Evolutionary conservation across 768 basidiomycete species (phyloP), one percentile per base, ranked within the genome.

Genomic region (Leccinum uliginosum): DNA sequence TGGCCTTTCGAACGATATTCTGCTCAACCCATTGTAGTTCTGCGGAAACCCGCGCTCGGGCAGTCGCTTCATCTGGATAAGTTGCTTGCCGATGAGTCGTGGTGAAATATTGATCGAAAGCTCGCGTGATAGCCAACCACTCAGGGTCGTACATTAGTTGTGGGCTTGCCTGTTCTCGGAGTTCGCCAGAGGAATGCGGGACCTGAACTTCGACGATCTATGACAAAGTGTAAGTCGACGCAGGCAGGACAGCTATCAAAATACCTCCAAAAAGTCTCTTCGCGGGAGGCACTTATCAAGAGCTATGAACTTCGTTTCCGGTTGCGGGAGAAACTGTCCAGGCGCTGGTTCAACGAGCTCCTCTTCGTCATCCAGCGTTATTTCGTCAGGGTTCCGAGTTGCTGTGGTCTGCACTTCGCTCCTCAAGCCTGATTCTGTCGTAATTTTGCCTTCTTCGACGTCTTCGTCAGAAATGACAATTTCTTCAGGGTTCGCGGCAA

Each of bases 51-150:
- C 85, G 75, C 2, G 70, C 75, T 19, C 80, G 74, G 9, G 76
- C 74, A 0, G 83, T 78, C 15, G 80, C 70, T 0, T 73, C 71
- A 0, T 79, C 77, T 0, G 94, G 93, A 63, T 91, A 86, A 0
- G 76, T 63, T 1, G 68, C 68, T 59, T 88, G 88, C 0, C 65
- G 62, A 7, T 66, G 75, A 4, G 68, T 62, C 6, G 79, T 78
- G 3, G 89, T 86, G 59, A 98, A 80, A 73, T 80, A 88, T 0
- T 87, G 85, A 58, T 93, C 83, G 62, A 95, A 89, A 0, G 92
- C 93, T 7, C 91, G 87, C 5, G 85, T 85, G 65, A 99, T 93
- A 0, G 93, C 94, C 48, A 98, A 83, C 97, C 97, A 99, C 68
- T 93, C 85, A 0, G 87, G 86, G 65, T 98, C 94, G 71, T 83